Percentiles rank a stretch among this genome's conserved stretches.
Evolutionary conservation across 1,139 yeast species (phyloP).

Genomic region (Kodamaea fungicola): DNA sequence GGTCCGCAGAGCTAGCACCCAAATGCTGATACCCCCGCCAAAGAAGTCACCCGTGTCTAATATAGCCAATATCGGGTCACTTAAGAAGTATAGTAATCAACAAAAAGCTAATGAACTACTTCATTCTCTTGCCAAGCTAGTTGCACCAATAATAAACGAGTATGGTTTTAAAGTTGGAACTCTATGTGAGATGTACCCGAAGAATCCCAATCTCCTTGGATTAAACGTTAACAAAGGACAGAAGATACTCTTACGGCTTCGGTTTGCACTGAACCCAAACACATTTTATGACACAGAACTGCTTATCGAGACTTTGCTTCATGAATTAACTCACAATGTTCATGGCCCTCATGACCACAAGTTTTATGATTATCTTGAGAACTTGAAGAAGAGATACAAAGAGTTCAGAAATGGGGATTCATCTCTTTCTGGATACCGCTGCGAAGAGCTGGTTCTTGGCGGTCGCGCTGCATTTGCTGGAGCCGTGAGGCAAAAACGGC

Average conservation of each 20-base stretch:
- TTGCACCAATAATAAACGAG: constrained; percentile 73
- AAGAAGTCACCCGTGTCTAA: constrained; percentile 45
- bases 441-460: constrained; percentile 59
- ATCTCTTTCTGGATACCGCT: constrained; percentile 35
- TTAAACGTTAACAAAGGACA: constrained; percentile 82
- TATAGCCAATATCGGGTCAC: constrained; percentile 52
- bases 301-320: constrained; percentile 78
- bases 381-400: constrained; percentile 56
- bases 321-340: constrained; percentile 80
- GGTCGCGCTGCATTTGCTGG: constrained; percentile 15
- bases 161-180: constrained; percentile 63
- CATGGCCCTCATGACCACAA: constrained; percentile 76
- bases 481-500: constrained; percentile 35
- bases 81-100: constrained; percentile 50
- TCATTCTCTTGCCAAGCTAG: constrained; percentile 57
- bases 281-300: constrained; percentile 66
- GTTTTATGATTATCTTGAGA: constrained; percentile 67
- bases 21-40: constrained; percentile 5
- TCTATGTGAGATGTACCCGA: constrained; percentile 85
- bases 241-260: constrained; percentile 67
- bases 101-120: constrained; percentile 57
- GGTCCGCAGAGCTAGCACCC: constrained; percentile 3
- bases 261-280: constrained; percentile 54
- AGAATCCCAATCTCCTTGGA: constrained; percentile 63
- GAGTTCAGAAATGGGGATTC: constrained; percentile 45